These are phyloP conservation scores for Cryptococcus hybrid DNA, from an alignment of 1,284 basidiomycete species.

Conservation along the genomic window DNA sequence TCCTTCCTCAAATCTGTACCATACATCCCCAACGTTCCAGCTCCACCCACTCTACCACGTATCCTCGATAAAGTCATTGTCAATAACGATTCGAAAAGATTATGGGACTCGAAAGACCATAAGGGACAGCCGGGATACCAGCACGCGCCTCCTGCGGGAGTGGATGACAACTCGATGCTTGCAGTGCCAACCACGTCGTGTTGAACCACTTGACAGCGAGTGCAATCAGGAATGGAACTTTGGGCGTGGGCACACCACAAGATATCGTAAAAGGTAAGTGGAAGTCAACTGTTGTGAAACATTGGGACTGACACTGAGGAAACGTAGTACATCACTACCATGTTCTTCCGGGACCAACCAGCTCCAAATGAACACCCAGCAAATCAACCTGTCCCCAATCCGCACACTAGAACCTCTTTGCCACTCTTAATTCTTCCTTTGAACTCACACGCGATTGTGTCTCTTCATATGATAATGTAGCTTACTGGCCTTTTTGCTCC, in stretches of 20 bases:
- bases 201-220: conserved; percentile 94
- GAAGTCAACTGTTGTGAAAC: background rate
- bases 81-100: conserved; percentile 59
- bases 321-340: conserved; percentile 62
- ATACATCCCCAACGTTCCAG: conserved; percentile 58
- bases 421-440: too few species aligned
- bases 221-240: conserved; percentile 88
- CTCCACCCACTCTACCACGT: conserved; percentile 80
- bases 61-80: conserved; percentile 93
- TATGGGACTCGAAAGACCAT: conserved; percentile 23
- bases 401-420: too few species aligned
- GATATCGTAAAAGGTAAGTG: conserved; percentile 87
- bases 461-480: too few species aligned
- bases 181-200: conserved; percentile 95
- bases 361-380: too few species aligned
- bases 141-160: conserved; percentile 29
- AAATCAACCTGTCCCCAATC: too few species aligned
- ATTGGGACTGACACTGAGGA: background rate
- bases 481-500: too few species aligned
- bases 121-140: conserved; percentile 30
- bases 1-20: conserved; percentile 51
- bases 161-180: conserved; percentile 88
- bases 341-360: conserved; percentile 54
- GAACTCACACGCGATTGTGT: too few species aligned
- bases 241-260: conserved; percentile 92